These are phyloP conservation scores for Aspergillaceae sp. DNA, from an alignment of 2,329 filamentous ascomycete species.

Conservation along the genomic window DNA sequence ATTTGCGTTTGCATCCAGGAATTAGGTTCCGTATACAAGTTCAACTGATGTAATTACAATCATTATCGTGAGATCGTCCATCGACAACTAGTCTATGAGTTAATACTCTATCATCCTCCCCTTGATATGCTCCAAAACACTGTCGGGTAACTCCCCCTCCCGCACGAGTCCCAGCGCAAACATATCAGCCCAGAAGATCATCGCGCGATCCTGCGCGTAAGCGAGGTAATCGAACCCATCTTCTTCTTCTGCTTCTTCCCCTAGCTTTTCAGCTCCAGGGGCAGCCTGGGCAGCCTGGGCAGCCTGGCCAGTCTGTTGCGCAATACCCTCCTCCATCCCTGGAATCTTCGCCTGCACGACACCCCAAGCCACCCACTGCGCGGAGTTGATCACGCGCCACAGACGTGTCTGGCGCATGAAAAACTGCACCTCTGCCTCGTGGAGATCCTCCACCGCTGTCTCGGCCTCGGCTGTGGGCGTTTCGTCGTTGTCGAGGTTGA, in stretches of 20 bases:
- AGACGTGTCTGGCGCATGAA: constrained; percentile 70
- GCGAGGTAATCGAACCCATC: constrained; percentile 88
- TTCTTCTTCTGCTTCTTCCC: constrained; percentile 48
- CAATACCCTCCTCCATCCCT: constrained; percentile 49
- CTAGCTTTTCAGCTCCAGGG: constrained; percentile 16
- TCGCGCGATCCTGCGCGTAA: constrained; percentile 80
- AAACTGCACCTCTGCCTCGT: constrained; percentile 59
- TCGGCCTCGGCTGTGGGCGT: constrained; percentile 51
- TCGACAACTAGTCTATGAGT: constrained; percentile 3
- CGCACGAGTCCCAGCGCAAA: constrained; percentile 66
- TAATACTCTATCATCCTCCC: constrained; percentile 53
- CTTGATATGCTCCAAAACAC: constrained; percentile 58
- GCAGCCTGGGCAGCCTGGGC: constrained; percentile 6
- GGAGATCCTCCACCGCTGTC: constrained; percentile 51
- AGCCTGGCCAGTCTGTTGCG: constrained; percentile 6
- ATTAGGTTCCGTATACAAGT: no score
- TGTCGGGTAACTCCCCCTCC: constrained; percentile 64
- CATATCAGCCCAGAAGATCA: constrained; percentile 93
- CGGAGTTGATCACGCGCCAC: constrained; percentile 82
- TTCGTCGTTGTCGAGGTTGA: constrained; percentile 72
- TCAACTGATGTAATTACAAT: no score
- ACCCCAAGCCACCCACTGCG: constrained; percentile 91
- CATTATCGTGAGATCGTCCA: no score
- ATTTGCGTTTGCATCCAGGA: no score
- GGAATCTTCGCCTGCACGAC: constrained; percentile 88